Base-by-base conservation (phyloP, 352 stramenopile genomes). In the Pythium rishiriense region DNA sequence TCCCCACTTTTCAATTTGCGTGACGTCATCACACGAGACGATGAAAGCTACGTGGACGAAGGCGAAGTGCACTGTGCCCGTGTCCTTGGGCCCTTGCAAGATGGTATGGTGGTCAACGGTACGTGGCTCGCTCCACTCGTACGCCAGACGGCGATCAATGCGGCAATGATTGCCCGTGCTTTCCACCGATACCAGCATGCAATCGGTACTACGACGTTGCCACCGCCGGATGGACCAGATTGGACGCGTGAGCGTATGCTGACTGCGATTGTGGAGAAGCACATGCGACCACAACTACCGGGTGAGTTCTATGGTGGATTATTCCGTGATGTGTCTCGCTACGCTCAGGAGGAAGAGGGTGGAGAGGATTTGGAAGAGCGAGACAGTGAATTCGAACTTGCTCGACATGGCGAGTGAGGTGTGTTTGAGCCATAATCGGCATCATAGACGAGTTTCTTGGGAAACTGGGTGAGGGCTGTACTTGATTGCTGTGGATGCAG, bases 251-350 rank as follows among this genome's bases (percentile, higher is more conserved):
- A 77, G 26, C 87, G 85, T 22, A 73, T 89, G 53, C 88, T 96
- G 29, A 73, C 75, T 9, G 78, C 81, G 1, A 81, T 94, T 48
- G 75, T 93, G 6, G 75, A 91, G 52, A 87, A 91, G 56, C 74
- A 96, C 64, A 91, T 96, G 75, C 82, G 74, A 14, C 85, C 87
- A 17, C 86, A 92, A 67, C 76, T 96, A 19, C 87, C 87, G 12
- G 85, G 87, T 29, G 83, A 96, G 64, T 96, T 96, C 64, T 96
- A 96, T 64, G 82, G 87, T 37, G 75, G 83, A 50, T 68, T 95
- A 37, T 95, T 95, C 67, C 70, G 75, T 21, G 81, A 89, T 61
- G 64, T 89, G 35, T 73, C 73, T 47, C 68, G 62, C 21, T 73
- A 69, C 39, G 55, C 60, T 1, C 50, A 64, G 26, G 59, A 73